Base-by-base conservation (phyloP, 768 basidiomycete genomes). In the Lactarius hatsudake region DNA sequence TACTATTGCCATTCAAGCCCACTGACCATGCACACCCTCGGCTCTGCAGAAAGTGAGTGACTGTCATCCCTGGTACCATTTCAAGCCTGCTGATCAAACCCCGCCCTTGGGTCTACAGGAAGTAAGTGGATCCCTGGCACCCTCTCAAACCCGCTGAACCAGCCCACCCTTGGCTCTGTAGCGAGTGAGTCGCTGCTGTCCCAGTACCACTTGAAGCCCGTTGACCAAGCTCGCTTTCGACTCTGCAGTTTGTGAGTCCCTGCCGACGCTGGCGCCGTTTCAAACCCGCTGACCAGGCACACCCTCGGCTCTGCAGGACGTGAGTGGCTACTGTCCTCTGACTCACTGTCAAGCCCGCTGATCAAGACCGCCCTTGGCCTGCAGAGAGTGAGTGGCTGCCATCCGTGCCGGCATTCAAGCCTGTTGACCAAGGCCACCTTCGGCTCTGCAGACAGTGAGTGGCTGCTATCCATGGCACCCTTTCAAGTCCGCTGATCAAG, bases 241-340 rank as follows among this genome's bases (percentile, higher is more conserved):
- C n/a, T 48, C 9, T 13, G 1, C n/a, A 48, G 45, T n/a, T 48
- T 48, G 45, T 48, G 10, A 48, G 43, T 45, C n/a, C 0, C 20
- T 9, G 43, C n/a, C n/a, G 3, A 4, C 4, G 0, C 0, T 23
- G 10, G 4, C n/a, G 1, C n/a, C 9, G 9, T 12, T 23, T n/a
- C 8, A n/a, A 48, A 4, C 45, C 45, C 9, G 1, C 45, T 48
- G 9, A 45, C 9, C 9, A 43, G 4, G 43, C 18, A 7, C 20
- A 17, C 12, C 38, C 5, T 5, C 6, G 38, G 38, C 15, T 15
- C 38, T 13, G 1, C 1, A 40, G 38, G 38, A 40, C 2, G 38
- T 40, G 38, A 40, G 38, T 40, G 12, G 15, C 5, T 40, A 4
- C 15, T 40, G 15, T 15, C 38, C 5, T 2, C 5, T 17, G 15